Evolutionary conservation across 2,329 filamentous ascomycete species (phyloP).

Genomic region (Westerdykella ornata): DNA sequence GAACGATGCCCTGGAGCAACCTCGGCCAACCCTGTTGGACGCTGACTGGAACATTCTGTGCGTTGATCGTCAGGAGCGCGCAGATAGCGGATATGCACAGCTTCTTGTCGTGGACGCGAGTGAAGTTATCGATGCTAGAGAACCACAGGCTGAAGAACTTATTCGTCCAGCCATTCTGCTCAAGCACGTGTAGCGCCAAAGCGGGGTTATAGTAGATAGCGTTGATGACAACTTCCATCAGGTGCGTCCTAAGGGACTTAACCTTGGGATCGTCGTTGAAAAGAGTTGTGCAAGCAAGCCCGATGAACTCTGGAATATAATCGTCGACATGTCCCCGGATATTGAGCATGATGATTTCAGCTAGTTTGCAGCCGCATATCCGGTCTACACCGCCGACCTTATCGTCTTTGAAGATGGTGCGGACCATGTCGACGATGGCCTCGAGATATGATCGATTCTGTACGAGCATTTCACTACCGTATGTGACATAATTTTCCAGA

Average conservation of each 20-base stretch:
- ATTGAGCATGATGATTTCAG: slow-evolving; percentile 95
- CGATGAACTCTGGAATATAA: slow-evolving; percentile 81
- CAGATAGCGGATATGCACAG: slow-evolving; percentile 92
- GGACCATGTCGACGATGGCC: slow-evolving; percentile 87
- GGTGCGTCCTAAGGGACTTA: slow-evolving; percentile 88
- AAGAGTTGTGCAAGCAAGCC: slow-evolving; percentile 79
- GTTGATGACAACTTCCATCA: slow-evolving; percentile 99
- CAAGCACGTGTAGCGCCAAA: slow-evolving; percentile 78
- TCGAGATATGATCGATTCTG: slow-evolving; percentile 82
- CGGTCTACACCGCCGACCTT: slow-evolving; percentile 91
- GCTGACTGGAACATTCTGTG: slow-evolving; percentile 79
- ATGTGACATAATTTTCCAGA: slow-evolving; percentile 95
- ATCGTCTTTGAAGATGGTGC: slow-evolving; percentile 86
- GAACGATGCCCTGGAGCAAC: slow-evolving; percentile 78
- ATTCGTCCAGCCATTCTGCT: slow-evolving; percentile 89
- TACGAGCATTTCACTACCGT: slow-evolving; percentile 71
- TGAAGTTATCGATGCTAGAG: slow-evolving; percentile 88
- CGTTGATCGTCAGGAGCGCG: slow-evolving; percentile 69
- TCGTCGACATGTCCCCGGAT: slow-evolving; percentile 82
- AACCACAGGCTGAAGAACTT: slow-evolving; percentile 99
- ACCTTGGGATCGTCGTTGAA: slow-evolving; percentile 70
- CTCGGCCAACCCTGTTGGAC: slow-evolving; percentile 94
- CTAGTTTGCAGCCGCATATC: slow-evolving; percentile 95
- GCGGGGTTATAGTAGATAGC: slow-evolving; percentile 94
- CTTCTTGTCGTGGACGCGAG: slow-evolving; percentile 96